Conservation (phyloP, 2,329 filamentous ascomycete species). For the Colletotrichum noveboracense region DNA sequence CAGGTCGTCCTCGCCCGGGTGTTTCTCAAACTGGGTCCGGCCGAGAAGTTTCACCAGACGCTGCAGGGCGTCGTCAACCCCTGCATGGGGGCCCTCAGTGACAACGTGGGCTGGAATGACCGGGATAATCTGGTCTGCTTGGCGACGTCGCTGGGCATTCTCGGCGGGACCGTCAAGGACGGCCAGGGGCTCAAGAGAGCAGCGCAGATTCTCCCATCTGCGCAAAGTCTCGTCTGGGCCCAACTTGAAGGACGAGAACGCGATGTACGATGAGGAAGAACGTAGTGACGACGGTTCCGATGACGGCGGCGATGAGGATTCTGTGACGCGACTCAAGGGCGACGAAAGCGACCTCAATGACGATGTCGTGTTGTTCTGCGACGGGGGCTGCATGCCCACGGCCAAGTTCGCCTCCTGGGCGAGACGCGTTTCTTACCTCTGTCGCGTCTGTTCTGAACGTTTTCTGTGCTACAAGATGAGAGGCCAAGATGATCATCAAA, state of each 20-base stretch:
- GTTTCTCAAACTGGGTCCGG: constrained; percentile 28
- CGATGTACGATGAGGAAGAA: background rate
- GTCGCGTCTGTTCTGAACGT: constrained; percentile 23
- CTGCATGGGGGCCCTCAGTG: constrained; percentile 24
- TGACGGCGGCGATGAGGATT: background rate
- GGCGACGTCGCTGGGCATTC: constrained; percentile 20
- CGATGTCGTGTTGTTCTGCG: background rate
- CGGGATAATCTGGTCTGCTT: constrained; percentile 21
- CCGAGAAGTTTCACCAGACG: constrained; percentile 24
- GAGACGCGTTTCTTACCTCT: constrained; percentile 21
- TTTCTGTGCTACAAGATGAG: constrained; percentile 24
- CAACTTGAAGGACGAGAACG: background rate
- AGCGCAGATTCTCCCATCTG: constrained; percentile 28
- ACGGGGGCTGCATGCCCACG: constrained; percentile 21
- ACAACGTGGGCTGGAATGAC: constrained; percentile 31
- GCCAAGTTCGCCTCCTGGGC: constrained; percentile 23
- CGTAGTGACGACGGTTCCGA: background rate
- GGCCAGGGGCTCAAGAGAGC: constrained; percentile 18
- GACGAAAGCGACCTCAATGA: constrained; percentile 18
- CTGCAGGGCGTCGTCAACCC: constrained; percentile 24
- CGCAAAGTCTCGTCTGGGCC: constrained; percentile 25
- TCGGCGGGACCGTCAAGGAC: constrained; percentile 16
- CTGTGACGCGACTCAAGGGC: background rate
- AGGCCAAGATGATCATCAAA: background rate
- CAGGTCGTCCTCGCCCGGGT: constrained; percentile 26